These are phyloP conservation scores for Zygoascus sp. DNA, from an alignment of 1,139 yeast genomes.

Conservation along the genomic window DNA sequence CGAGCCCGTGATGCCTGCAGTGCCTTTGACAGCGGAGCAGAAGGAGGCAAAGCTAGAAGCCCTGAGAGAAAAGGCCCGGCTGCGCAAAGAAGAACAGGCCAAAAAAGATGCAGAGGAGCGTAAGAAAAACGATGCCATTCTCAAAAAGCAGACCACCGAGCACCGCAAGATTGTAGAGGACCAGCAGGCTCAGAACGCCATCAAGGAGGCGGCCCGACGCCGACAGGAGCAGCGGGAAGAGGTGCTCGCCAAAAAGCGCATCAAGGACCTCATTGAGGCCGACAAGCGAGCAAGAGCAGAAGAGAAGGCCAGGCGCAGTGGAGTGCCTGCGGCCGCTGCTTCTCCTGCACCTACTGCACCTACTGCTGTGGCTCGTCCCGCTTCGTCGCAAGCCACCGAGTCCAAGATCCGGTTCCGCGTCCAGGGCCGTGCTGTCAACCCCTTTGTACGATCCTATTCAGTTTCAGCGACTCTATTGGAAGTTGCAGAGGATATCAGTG, in stretches of 20 bases:
- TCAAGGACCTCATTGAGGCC: conserved; percentile 36
- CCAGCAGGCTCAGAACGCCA: conserved; percentile 33
- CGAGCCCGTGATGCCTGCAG: conserved; percentile 15
- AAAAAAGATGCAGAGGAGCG: conserved; percentile 32
- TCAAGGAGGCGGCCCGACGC: conserved; percentile 34
- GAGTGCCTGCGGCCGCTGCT: no score
- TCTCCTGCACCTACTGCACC: conserved; percentile 2
- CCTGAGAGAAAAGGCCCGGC: conserved; percentile 31
- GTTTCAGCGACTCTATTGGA: conserved; percentile 30
- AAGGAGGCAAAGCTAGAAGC: conserved; percentile 29
- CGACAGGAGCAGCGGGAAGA: conserved; percentile 34
- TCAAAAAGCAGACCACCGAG: conserved; percentile 33
- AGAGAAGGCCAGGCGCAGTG: conserved; percentile 14
- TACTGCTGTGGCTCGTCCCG: not conserved
- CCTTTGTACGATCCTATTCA: conserved; percentile 30
- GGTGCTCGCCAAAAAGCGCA: conserved; percentile 33
- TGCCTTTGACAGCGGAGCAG: conserved; percentile 31
- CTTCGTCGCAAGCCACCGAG: conserved; percentile 24
- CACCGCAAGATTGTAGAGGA: conserved; percentile 32
- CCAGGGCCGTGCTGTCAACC: conserved; percentile 26
- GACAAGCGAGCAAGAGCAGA: conserved; percentile 35
- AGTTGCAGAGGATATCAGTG: conserved; percentile 30
- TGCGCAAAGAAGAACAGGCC: conserved; percentile 30
- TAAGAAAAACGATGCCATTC: conserved; percentile 31
- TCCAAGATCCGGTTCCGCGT: conserved; percentile 33